These are phyloP conservation scores for Emmonsiellopsis sp. DNA, from an alignment of 2,329 filamentous ascomycete species.

Conservation along the genomic window DNA sequence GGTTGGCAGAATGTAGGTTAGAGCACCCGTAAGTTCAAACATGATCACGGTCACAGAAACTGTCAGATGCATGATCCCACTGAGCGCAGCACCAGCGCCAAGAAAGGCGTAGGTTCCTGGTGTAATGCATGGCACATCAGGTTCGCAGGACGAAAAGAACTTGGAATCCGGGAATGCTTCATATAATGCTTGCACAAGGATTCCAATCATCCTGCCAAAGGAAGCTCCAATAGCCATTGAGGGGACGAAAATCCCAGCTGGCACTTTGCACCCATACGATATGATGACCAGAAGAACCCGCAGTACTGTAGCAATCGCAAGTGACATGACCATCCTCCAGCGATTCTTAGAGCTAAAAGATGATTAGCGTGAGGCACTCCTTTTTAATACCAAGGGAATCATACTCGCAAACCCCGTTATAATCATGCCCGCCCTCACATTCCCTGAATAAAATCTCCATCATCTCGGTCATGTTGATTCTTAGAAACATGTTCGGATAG, in stretches of 20 bases:
- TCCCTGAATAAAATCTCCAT: conserved; percentile 97
- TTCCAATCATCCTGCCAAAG: conserved; percentile 89
- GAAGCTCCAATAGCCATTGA: conserved; percentile 96
- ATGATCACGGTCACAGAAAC: conserved; percentile 97
- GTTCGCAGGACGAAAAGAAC: conserved; percentile 82
- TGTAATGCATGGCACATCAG: conserved; percentile 91
- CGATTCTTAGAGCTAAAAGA: conserved; percentile 50
- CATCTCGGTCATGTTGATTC: conserved; percentile 98
- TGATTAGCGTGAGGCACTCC: conserved; percentile 13
- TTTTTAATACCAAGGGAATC: conserved; percentile 14
- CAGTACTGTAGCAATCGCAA: conserved; percentile 70
- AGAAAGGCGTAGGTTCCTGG: conserved; percentile 95
- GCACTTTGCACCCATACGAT: conserved; percentile 95
- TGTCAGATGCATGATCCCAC: conserved; percentile 97
- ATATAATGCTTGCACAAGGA: conserved; percentile 81
- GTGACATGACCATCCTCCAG: conserved; percentile 67
- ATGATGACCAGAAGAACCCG: conserved; percentile 82
- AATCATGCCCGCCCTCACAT: conserved; percentile 81
- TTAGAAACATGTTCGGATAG: conserved; percentile 89
- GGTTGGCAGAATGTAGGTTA: conserved; percentile 93
- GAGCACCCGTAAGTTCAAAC: conserved; percentile 95
- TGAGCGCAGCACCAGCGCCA: conserved; percentile 81
- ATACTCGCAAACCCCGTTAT: conserved; percentile 78
- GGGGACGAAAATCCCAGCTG: conserved; percentile 93
- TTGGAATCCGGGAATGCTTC: conserved; percentile 71